Conservation (phyloP, 768 basidiomycete genomes). For the Vararia minispora region DNA sequence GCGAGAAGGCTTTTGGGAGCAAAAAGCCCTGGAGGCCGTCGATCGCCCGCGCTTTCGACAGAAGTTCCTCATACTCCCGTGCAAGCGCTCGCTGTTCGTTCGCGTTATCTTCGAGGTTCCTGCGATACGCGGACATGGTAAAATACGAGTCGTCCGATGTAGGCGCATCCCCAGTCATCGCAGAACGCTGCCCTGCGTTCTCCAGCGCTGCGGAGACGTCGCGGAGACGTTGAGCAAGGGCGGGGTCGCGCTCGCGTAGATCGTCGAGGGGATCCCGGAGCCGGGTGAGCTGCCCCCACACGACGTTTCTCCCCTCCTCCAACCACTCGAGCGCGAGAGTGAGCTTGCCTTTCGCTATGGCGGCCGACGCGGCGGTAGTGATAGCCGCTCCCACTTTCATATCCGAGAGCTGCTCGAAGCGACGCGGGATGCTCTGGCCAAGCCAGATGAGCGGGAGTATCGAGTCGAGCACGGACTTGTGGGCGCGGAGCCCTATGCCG, state of each 20-base stretch:
- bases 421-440: no score
- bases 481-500: no score
- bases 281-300: constrained; percentile 11
- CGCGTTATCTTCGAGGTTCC: not conserved
- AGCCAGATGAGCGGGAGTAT: no score
- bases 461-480: no score
- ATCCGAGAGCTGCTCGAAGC: no score
- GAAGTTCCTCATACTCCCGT: not conserved
- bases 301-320: constrained; percentile 7
- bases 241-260: constrained; percentile 2
- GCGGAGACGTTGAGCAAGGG: constrained; percentile 4
- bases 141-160: not conserved
- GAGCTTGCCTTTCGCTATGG: no score
- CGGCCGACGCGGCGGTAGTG: no score
- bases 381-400: no score
- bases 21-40: constrained; percentile 4
- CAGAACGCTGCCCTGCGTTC: not conserved
- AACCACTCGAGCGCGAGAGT: constrained; percentile 5
- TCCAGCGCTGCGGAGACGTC: not conserved
- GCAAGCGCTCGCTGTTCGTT: not conserved
- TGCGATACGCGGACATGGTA: not conserved
- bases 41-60: not conserved
- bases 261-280: constrained; percentile 8
- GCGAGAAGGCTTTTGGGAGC: constrained; percentile 1
- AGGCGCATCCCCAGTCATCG: not conserved